Evolutionary conservation across 1,284 basidiomycete genomes (phyloP).

Genomic region (Pulveroboletus sp.): DNA sequence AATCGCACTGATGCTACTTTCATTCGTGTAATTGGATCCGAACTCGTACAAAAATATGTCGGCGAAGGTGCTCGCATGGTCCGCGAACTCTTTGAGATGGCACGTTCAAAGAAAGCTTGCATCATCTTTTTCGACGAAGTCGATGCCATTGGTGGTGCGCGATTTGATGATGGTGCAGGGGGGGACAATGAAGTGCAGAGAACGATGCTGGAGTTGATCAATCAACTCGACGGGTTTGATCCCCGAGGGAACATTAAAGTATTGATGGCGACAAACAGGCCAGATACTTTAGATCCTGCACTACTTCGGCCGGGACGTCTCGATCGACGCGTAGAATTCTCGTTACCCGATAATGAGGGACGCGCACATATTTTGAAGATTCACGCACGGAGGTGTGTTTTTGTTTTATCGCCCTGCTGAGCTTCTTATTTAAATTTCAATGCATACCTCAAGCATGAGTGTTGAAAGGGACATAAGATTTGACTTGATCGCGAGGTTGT

Average conservation of each 20-base stretch:
- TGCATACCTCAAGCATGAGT: constrained; percentile 71
- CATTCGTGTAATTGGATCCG: constrained; percentile 98
- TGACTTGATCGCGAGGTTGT: constrained; percentile 94
- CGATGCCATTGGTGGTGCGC: constrained; percentile 96
- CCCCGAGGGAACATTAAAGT: constrained; percentile 99
- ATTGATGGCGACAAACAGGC: constrained; percentile 99
- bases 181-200: constrained; percentile 99
- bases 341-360: constrained; percentile 93
- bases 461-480: constrained; percentile 97
- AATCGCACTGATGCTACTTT: constrained; percentile 99
- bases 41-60: constrained; percentile 99
- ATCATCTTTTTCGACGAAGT: constrained; percentile 99
- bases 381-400: constrained; percentile 78
- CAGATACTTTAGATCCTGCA: constrained; percentile 97
- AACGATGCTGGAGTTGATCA: constrained; percentile 99
- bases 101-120: constrained; percentile 96
- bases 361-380: constrained; percentile 96
- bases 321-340: constrained; percentile 95
- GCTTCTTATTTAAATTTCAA: constrained; percentile 5
- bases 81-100: constrained; percentile 98
- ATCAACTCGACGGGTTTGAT: constrained; percentile 98
- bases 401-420: not conserved
- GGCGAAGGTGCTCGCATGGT: constrained; percentile 99
- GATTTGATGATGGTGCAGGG: constrained; percentile 98
- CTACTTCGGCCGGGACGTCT: constrained; percentile 94